phyloP scores from a whole-genome alignment of 306 rosid species.

The Cotoneaster glaucophyllus region DNA sequence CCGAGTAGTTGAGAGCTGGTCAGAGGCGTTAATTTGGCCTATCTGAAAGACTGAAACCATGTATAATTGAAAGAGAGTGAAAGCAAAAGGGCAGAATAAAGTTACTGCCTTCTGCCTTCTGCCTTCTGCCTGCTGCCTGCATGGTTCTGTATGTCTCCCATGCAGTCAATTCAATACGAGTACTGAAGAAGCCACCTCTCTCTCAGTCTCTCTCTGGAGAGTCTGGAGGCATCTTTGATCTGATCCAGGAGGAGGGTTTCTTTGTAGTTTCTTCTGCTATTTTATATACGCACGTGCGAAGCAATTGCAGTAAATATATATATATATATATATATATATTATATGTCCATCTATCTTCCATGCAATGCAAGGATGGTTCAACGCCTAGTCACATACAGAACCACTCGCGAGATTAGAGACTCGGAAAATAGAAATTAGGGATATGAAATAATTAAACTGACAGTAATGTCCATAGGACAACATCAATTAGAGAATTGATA shows the following conservation, averaged over 20 bases:
- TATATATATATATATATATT: too few relatives aligned
- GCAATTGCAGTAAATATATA: too few relatives aligned
- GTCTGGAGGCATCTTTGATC: not conserved
- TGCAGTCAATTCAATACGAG: constrained; percentile 7
- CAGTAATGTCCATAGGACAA: not conserved
- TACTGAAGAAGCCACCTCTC: constrained; percentile 8
- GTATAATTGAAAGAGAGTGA: not conserved
- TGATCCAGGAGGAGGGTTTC: too few relatives aligned
- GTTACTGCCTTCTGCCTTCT: too few relatives aligned
- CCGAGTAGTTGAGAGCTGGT: too few relatives aligned
- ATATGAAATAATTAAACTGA: too few relatives aligned
- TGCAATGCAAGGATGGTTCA: not conserved
- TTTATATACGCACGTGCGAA: too few relatives aligned
- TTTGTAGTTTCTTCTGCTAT: too few relatives aligned
- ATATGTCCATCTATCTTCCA: too few relatives aligned
- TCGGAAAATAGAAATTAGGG: not conserved
- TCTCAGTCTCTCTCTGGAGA: not conserved
- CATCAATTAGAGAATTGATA: too few relatives aligned
- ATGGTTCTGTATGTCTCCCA: not conserved
- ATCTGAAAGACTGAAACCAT: not conserved
- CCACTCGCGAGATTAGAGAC: not conserved
- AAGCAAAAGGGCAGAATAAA: not conserved
- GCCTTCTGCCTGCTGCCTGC: too few relatives aligned
- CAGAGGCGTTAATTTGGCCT: too few relatives aligned
- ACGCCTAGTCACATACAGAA: not conserved